Conservation (phyloP, 139 green algal genomes). For the Closterium sp. region DNA sequence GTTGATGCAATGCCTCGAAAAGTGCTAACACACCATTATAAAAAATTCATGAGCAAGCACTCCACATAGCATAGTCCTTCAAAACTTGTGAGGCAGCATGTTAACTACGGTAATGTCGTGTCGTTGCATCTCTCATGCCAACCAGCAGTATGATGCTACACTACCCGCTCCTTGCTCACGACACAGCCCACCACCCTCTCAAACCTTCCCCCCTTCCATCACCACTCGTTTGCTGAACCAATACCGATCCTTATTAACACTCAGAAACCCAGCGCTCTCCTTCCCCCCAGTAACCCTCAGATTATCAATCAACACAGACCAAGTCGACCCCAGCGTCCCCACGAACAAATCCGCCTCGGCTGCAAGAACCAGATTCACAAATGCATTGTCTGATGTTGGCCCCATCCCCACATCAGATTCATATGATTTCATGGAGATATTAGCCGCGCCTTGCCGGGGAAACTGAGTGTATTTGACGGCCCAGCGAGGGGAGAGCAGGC, state of each 20-base stretch:
- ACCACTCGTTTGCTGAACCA: conserved; percentile 1
- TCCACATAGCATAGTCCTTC: too few species aligned
- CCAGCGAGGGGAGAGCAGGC: background rate
- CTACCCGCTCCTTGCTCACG: too few species aligned
- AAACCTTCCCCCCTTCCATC: background rate
- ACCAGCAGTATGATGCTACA: too few species aligned
- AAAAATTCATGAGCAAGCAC: too few species aligned
- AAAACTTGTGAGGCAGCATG: too few species aligned
- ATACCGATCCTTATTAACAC: conserved; percentile 31
- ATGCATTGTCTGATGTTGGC: conserved; percentile 14
- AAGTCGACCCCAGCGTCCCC: conserved; percentile 26
- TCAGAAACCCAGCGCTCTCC: background rate
- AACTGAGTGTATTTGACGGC: background rate
- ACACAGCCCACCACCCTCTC: too few species aligned
- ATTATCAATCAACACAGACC: conserved; percentile 26
- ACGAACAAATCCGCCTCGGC: conserved; percentile 27
- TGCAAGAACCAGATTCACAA: conserved; percentile 31
- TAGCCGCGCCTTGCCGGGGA: background rate
- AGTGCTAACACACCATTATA: too few species aligned
- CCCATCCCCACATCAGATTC: background rate
- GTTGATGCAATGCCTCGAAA: too few species aligned
- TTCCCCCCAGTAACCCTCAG: conserved; percentile 15
- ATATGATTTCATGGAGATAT: conserved; percentile 4
- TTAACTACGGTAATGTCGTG: too few species aligned
- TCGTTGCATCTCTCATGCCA: too few species aligned